A percentile compares a stretch with the other conserved stretches of the same genome.
These are phyloP conservation scores for Suillus cothurnatus DNA, from an alignment of 768 basidiomycete genomes.

Conservation along the genomic window DNA sequence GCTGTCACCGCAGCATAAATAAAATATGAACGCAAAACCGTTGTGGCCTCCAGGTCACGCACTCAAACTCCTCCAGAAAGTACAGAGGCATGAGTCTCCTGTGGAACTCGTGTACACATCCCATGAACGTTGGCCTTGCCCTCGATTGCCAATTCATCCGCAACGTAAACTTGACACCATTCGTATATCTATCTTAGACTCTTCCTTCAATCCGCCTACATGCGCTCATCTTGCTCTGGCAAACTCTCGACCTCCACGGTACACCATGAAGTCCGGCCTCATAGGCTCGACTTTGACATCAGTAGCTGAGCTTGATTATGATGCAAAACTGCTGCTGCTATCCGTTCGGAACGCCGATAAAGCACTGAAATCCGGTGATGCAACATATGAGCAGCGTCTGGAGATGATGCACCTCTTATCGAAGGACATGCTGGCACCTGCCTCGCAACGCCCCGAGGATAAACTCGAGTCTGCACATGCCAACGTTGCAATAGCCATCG, in stretches of 20 bases:
- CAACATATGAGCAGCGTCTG: conserved; percentile 73
- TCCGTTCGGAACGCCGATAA: conserved; percentile 92
- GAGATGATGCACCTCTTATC: conserved; percentile 86
- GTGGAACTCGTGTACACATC: conserved; percentile 65
- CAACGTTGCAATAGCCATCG: conserved; percentile 77
- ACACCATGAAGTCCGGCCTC: not conserved
- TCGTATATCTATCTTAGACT: conserved; percentile 78
- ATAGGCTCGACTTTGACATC: not conserved
- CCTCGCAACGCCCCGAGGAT: not conserved
- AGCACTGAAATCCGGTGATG: conserved; percentile 65
- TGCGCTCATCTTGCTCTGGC: conserved; percentile 81
- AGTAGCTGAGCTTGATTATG: conserved; percentile 45
- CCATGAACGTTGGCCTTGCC: conserved; percentile 67
- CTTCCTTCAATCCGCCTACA: conserved; percentile 94
- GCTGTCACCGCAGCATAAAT: not conserved
- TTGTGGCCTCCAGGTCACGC: conserved; percentile 20
- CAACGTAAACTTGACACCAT: conserved; percentile 28
- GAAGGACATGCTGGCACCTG: conserved; percentile 36
- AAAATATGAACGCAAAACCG: conserved; percentile 3
- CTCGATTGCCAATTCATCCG: conserved; percentile 14
- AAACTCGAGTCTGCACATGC: conserved; percentile 9
- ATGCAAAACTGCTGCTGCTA: conserved; percentile 76
- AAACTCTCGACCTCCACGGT: conserved; percentile 35
- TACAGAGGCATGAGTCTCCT: conserved; percentile 48
- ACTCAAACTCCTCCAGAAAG: conserved; percentile 22